Evolutionary conservation across 2,329 filamentous ascomycete species (phyloP), one percentile per base, ranked within the genome.

Genomic region (Exophiala bonariae): DNA sequence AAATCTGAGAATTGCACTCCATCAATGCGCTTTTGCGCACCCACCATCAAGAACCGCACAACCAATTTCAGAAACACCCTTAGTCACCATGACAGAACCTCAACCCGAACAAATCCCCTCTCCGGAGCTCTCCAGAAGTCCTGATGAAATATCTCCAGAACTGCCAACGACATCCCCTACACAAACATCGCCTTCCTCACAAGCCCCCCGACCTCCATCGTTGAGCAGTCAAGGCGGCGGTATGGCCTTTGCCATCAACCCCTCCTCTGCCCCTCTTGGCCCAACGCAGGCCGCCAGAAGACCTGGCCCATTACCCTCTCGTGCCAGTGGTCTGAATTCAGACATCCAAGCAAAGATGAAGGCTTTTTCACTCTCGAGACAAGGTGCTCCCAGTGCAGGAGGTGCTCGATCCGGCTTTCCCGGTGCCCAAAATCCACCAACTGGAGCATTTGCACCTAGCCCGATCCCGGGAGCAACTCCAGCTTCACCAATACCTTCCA

Each of bases 201-300:
- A 51, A 38, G n/a, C 37, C 17, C 14, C 42, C 34, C 32, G 40
- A 26, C 49, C 49, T 41, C 54, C 54, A 10, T 50, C 54, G 4
- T 38, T 57, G 20, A 48, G 35, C 19, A 28, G 36, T 4, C 34
- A 44, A 19, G 16, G 23, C 26, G 22, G 16, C 35, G 34, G 31
- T 23, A 49, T 52, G 41, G 36, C 47, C 10, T 33, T 51, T 16
- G 14, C 54, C 47, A 90, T 95, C 82, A 88, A 81, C 46, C 72
- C 86, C 5, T 90, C 83, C n/a, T 96, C 90, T n/a, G 93, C 86
- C 20, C 84, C 88, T 32, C 74, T 91, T 3, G 89, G 89, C 32
- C 80, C 87, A 48, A 73, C 96, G 61, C 89, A 85, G 66, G 80
- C 82, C 39, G 82, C 82, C 31, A 73, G 83, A 55, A 74, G 80